Evolutionary conservation across 257 asterid species (phyloP).

Genomic region (Solanum neorickii): DNA sequence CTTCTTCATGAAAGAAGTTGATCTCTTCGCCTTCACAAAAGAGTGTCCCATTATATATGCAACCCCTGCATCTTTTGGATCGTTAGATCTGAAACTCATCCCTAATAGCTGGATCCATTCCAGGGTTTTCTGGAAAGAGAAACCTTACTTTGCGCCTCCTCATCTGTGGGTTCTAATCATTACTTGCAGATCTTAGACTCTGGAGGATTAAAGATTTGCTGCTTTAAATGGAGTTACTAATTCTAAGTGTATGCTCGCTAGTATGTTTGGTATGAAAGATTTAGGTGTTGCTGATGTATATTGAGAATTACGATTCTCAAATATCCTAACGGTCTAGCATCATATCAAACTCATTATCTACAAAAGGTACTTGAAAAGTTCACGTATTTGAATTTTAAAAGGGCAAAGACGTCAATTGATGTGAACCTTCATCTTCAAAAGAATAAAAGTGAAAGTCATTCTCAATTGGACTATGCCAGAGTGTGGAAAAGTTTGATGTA

Average conservation of each 20-base stretch:
- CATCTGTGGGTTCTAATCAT: conserved; percentile 64
- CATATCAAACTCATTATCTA: too few relatives aligned
- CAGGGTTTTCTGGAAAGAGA: conserved; percentile 40
- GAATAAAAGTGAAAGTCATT: too few relatives aligned
- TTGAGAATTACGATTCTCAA: too few relatives aligned
- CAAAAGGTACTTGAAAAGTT: too few relatives aligned
- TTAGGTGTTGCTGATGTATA: too few relatives aligned
- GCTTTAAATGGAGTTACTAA: conserved; percentile 33
- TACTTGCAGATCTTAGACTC: conserved; percentile 53
- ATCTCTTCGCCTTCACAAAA: conserved; percentile 66
- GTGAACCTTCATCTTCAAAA: too few relatives aligned
- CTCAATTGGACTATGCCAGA: too few relatives aligned
- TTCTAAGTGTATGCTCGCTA: background rate
- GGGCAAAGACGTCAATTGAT: too few relatives aligned
- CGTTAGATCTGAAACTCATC: conserved; percentile 65
- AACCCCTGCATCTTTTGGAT: conserved; percentile 84
- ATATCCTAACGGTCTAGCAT: too few relatives aligned
- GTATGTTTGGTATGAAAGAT: too few relatives aligned
- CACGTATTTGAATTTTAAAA: too few relatives aligned
- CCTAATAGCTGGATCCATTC: conserved; percentile 50
- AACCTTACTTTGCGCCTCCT: conserved; percentile 68
- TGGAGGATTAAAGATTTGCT: conserved; percentile 65
- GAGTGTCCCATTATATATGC: conserved; percentile 95
- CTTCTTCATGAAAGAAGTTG: conserved; percentile 63
- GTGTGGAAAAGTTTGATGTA: too few relatives aligned